Evolutionary conservation across 2,329 filamentous ascomycete genomes (phyloP).

Genomic region (Tolypocladium tropicale): DNA sequence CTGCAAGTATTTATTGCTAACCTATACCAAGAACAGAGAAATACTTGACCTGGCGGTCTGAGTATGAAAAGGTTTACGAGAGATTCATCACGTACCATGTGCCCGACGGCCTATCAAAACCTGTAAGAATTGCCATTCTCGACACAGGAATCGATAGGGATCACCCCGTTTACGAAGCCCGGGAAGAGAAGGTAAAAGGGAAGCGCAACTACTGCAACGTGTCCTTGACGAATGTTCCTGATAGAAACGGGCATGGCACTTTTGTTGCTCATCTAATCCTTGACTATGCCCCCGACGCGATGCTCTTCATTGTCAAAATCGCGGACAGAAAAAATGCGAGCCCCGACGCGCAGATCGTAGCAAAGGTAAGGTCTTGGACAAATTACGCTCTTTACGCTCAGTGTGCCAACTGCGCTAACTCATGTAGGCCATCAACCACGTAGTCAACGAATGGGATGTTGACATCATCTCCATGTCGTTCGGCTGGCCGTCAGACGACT

Average conservation of each 20-base stretch:
- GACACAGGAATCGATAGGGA: not conserved
- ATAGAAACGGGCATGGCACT: slow-evolving; percentile 4
- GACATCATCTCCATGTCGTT: slow-evolving; percentile 14
- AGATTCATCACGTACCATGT: not conserved
- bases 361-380: too few relatives aligned
- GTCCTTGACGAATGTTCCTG: not conserved
- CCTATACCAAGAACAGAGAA: not conserved
- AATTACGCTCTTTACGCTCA: too few relatives aligned
- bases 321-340: not conserved
- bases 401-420: not conserved
- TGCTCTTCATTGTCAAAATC: slow-evolving; percentile 6
- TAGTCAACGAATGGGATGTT: slow-evolving; percentile 4
- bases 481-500: slow-evolving; percentile 4
- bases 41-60: not conserved
- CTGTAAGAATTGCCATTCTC: not conserved
- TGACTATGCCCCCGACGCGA: slow-evolving; percentile 2
- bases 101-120: not conserved
- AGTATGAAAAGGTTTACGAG: not conserved
- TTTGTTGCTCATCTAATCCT: slow-evolving; percentile 2
- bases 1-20: too few relatives aligned
- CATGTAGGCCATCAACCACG: slow-evolving; percentile 7
- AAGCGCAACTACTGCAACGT: not conserved
- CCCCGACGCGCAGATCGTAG: too few relatives aligned
- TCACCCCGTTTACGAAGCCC: not conserved
- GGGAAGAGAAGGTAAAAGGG: not conserved